Evolutionary conservation across 805 yeast genomes (phyloP), one percentile per base, ranked within the genome.

Genomic region (Nakazawaea ernobii): DNA sequence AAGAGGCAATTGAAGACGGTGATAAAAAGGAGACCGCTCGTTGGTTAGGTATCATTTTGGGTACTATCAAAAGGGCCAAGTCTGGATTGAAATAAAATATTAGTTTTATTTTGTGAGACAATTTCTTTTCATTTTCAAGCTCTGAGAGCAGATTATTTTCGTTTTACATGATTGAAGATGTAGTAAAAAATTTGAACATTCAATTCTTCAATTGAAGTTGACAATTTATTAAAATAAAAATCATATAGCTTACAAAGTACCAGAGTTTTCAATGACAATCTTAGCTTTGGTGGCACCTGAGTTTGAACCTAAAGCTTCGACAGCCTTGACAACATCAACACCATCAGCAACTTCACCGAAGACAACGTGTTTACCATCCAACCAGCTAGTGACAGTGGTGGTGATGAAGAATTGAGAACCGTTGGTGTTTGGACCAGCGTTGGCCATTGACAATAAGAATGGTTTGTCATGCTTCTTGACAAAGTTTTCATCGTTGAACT

Each of bases 321-420:
- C 77, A 73, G 80, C 82, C 85, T 84, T 83, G 68, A 91, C 88
- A 58, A 88, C 72, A 60, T 90, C 96, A 63, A 74, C 68, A 58
- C 97, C 97, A 52, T 86, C 95, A 53, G 75, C 65, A 54, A 89
- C 89, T 73, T 90, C 95, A 62, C 97, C 97, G 62, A 91, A 91
- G 52, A 91, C 97, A 63, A 88, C 96, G 77, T 90, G 95, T 72
- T 84, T 83, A 54, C 96, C 96, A 63, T 90, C 95, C 68, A 91
- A 79, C 92, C 94, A 87, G 52, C 94, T 85, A 61, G 84, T 75
- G 56, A 84, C 75, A 46, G 86, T 91, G 49, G 96, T 89, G 68
- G 97, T 89, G 74, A 89, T 85, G 80, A 92, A 91, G 73, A 91
- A 91, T 74, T 91, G 98, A 48, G 97, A 90, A 49, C 97, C 97